Base-by-base conservation (phyloP, 2,329 filamentous ascomycete species). In the Botrytis aclada region DNA sequence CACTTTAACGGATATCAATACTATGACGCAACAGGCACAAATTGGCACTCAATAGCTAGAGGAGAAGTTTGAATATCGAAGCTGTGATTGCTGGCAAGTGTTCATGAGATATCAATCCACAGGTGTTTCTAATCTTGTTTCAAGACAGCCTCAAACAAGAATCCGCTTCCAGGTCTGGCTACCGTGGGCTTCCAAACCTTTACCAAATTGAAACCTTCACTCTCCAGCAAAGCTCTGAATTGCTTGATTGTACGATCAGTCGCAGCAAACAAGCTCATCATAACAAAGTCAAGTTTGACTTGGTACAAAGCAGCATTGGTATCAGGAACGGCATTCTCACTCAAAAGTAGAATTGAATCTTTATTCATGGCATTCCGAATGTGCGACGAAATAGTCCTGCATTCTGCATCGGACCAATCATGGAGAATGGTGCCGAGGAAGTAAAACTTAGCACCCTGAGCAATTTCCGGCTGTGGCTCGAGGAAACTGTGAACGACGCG, bases 261-360 rank as follows among this genome's bases (percentile, higher is more conserved):
- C 0, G 80, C 79, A 1, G 79, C 78, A 70, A 82, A 78, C 12
- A 78, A 74, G 22, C 75, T 74, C 81, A 85, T 82, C 83, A 86
- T 84, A 47, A 81, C 78, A 69, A 84, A 77, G 76, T 86, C 84
- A 47, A 84, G 74, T 1, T 76, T 75, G 29, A 80, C 78, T 74
- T 77, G 78, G 8, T 77, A 74, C 0, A 83, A 79, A 29, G 32
- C 29, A 4, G 73, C 73, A 1, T 79, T 79, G 1, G 74, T 79
- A 14, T 82, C 80, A 5, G 83, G 82, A 25, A 85, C 77, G 0
- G 83, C 77, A 69, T 82, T 81, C 61, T 86, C 84, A 47, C 83
- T 82, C 54, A 86, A 80, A 25, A 86, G 75, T 7, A 86, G 60
- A 70, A 83, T 83, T 12, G 82, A 84, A 74, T 81, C 80, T 6